A percentile compares a stretch with the other conserved stretches of the same genome.
Evolutionary conservation across 2,329 filamentous ascomycete genomes (phyloP).

Genomic region (Aspergillus flavus): DNA sequence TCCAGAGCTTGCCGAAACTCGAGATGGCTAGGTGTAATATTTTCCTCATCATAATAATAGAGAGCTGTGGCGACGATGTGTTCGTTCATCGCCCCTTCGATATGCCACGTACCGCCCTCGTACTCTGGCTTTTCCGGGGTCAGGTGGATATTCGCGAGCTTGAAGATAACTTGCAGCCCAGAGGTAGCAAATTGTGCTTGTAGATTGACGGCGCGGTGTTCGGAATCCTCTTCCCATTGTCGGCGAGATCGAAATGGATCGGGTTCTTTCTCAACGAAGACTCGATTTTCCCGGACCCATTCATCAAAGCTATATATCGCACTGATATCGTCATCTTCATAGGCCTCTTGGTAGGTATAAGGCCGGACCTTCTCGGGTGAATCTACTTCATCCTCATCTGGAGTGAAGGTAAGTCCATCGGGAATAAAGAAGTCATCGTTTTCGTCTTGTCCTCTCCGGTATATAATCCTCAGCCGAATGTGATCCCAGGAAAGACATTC

Average conservation of each 20-base stretch:
- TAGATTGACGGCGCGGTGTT: constrained; percentile 14
- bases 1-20: constrained; percentile 49
- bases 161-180: constrained; percentile 56
- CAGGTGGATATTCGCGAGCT: constrained; percentile 63
- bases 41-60: constrained; percentile 66
- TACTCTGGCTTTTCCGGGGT: constrained; percentile 61
- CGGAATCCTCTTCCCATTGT: not conserved
- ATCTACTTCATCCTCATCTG: not conserved
- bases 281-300: not conserved
- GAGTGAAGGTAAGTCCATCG: not conserved
- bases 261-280: not conserved
- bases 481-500: constrained; percentile 2
- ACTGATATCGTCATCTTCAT: not conserved
- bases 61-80: constrained; percentile 65
- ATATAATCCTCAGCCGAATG: not conserved
- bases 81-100: constrained; percentile 60
- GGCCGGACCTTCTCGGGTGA: not conserved
- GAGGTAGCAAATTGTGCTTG: constrained; percentile 32
- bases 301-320: not conserved
- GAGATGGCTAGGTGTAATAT: constrained; percentile 58
- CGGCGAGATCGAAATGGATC: not conserved
- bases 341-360: not conserved
- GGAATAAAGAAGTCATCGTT: not conserved
- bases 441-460: not conserved
- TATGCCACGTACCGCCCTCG: constrained; percentile 42